Evolutionary conservation across 1,139 yeast species (phyloP).

Genomic region (Suhomyces maxii): DNA sequence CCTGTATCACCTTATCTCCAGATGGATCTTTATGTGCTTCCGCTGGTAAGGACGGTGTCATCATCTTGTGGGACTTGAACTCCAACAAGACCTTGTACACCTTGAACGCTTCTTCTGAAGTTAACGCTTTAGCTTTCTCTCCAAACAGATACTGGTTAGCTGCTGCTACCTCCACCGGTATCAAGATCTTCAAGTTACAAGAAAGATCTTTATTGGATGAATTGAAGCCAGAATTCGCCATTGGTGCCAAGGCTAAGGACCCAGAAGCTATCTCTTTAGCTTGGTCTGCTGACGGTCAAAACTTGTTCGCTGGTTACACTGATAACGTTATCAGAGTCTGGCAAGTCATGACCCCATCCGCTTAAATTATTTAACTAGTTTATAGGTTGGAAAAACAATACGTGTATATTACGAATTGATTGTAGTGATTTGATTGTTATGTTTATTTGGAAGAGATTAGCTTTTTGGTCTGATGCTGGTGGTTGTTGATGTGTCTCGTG

Average conservation of each 20-base stretch:
- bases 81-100: conserved; percentile 89
- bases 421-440: background rate
- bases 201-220: conserved; percentile 95
- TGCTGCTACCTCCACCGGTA: conserved; percentile 98
- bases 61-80: conserved; percentile 98
- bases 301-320: conserved; percentile 99
- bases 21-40: conserved; percentile 99
- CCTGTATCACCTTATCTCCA: conserved; percentile 97
- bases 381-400: conserved; percentile 5
- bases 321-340: conserved; percentile 99
- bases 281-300: conserved; percentile 99
- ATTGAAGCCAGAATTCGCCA: conserved; percentile 97
- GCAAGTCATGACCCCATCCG: conserved; percentile 97
- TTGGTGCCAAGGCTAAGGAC: conserved; percentile 88
- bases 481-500: too few species aligned
- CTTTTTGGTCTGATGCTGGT: too few species aligned
- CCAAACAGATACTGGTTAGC: conserved; percentile 99
- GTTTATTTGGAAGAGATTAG: background rate
- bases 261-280: conserved; percentile 98
- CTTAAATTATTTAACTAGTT: conserved; percentile 29
- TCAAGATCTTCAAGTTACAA: conserved; percentile 98
- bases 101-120: conserved; percentile 94
- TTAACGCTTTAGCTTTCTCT: conserved; percentile 98
- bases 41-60: conserved; percentile 99
- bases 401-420: conserved; percentile 7